Percentiles rank a stretch among this genome's conserved stretches.
Evolutionary conservation across 2,329 filamentous ascomycete species (phyloP).

Genomic region (Botrytis squamosa): DNA sequence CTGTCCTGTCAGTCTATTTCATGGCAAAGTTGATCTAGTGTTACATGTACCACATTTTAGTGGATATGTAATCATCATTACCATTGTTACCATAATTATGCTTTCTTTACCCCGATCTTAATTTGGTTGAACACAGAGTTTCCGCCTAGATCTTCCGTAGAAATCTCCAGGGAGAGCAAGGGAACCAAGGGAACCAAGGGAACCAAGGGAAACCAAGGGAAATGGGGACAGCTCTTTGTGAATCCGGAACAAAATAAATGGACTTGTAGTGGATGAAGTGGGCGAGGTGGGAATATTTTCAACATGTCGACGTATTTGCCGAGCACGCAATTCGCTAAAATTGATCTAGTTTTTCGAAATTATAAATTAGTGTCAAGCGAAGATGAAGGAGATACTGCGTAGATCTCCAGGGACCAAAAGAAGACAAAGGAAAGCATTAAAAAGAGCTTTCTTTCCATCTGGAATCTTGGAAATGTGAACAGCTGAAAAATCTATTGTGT

Average conservation of each 20-base stretch:
- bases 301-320: neutral
- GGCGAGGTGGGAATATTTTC: constrained; percentile 1
- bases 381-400: neutral
- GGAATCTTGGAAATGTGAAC: neutral
- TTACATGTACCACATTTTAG: neutral
- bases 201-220: neutral
- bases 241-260: neutral
- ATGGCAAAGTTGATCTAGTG: neutral
- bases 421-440: neutral
- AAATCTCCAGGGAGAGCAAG: neutral
- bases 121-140: neutral
- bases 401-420: neutral
- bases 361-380: neutral
- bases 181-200: neutral
- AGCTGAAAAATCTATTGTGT: neutral
- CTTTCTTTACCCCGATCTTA: neutral
- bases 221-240: constrained; percentile 6
- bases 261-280: neutral
- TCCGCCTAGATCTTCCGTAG: neutral
- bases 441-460: neutral
- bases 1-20: neutral
- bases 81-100: constrained; percentile 1
- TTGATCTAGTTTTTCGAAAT: neutral
- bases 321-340: constrained; percentile 18
- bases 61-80: neutral